Percentiles rank a stretch among this genome's conserved stretches.
Evolutionary conservation across 257 asterid genomes (phyloP).

Genomic region (Scutellaria barbata): DNA sequence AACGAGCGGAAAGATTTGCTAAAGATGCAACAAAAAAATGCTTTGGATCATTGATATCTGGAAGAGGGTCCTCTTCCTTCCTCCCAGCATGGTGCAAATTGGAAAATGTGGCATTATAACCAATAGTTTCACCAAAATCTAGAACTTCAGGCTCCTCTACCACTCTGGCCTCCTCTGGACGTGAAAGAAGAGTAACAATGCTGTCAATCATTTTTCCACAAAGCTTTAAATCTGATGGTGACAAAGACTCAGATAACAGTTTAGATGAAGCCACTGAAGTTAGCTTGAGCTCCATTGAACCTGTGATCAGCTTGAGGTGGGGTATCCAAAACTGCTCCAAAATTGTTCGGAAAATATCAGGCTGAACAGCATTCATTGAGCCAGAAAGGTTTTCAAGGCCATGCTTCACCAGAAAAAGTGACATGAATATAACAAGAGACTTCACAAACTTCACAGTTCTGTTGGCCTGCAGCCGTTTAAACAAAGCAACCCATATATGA

Average conservation of each 20-base stretch:
- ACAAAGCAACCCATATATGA: slow-evolving; percentile 82
- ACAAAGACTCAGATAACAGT: slow-evolving; percentile 70
- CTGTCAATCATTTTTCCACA: slow-evolving; percentile 93
- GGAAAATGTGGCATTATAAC: slow-evolving; percentile 77
- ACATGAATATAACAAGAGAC: slow-evolving; percentile 82
- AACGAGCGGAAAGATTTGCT: slow-evolving; percentile 63
- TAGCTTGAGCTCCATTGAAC: slow-evolving; percentile 75
- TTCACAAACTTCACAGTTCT: slow-evolving; percentile 68
- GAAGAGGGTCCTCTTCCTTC: slow-evolving; percentile 86
- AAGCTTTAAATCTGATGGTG: slow-evolving; percentile 61
- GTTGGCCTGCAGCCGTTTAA: slow-evolving; percentile 64
- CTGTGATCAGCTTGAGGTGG: slow-evolving; percentile 73
- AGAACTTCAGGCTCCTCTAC: slow-evolving; percentile 85
- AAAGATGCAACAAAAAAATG: slow-evolving; percentile 75
- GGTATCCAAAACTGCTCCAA: slow-evolving; percentile 89
- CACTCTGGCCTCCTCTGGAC: slow-evolving; percentile 80
- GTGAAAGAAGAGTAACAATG: slow-evolving; percentile 81
- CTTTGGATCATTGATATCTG: slow-evolving; percentile 81
- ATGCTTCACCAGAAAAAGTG: slow-evolving; percentile 82
- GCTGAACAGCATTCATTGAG: slow-evolving; percentile 80
- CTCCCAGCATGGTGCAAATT: slow-evolving; percentile 82
- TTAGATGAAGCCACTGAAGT: slow-evolving; percentile 85
- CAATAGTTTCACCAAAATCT: slow-evolving; percentile 78
- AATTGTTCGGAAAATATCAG: slow-evolving; percentile 59
- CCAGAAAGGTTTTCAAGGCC: slow-evolving; percentile 70